Percentiles rank a stretch among this genome's conserved stretches.
These are phyloP conservation scores for Botrytis tulipae DNA, from an alignment of 2,329 filamentous ascomycete genomes.

Conservation along the genomic window DNA sequence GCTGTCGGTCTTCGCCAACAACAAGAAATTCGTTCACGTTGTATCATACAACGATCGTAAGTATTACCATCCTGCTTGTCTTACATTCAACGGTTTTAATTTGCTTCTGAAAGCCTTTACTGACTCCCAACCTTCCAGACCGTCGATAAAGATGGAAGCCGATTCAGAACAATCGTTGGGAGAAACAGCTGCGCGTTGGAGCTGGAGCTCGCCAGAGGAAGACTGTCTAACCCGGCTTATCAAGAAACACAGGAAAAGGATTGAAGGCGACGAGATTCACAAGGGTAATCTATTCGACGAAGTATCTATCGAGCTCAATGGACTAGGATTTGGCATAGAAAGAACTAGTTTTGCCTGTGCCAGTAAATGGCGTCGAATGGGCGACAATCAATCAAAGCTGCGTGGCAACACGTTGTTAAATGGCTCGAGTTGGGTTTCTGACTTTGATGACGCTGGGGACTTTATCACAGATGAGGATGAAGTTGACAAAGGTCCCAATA, in stretches of 20 bases:
- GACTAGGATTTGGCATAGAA: not conserved
- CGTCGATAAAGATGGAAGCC: not conserved
- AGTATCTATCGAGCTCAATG: not conserved
- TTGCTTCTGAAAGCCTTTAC: not conserved
- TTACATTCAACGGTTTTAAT: not conserved
- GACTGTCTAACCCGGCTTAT: not conserved
- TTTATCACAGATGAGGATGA: not conserved
- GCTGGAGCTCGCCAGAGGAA: not conserved
- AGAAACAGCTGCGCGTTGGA: too few relatives aligned
- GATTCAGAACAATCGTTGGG: not conserved
- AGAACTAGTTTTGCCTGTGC: not conserved
- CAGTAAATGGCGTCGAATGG: not conserved
- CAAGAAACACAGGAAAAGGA: not conserved
- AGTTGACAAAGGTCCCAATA: accelerated
- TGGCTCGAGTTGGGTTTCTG: not conserved
- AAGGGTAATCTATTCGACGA: not conserved
- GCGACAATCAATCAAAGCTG: too few relatives aligned
- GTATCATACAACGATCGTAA: not conserved
- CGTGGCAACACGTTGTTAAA: too few relatives aligned
- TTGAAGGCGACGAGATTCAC: not conserved
- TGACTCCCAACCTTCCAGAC: not conserved
- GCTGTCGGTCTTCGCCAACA: not conserved
- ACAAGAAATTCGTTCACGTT: too few relatives aligned
- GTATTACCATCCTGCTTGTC: not conserved
- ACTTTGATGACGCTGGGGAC: too few relatives aligned